Percentiles rank a stretch among this genome's conserved stretches.
Evolutionary conservation across 176 grass and related monocot genomes (phyloP).

Genomic region (Carex parvula): DNA sequence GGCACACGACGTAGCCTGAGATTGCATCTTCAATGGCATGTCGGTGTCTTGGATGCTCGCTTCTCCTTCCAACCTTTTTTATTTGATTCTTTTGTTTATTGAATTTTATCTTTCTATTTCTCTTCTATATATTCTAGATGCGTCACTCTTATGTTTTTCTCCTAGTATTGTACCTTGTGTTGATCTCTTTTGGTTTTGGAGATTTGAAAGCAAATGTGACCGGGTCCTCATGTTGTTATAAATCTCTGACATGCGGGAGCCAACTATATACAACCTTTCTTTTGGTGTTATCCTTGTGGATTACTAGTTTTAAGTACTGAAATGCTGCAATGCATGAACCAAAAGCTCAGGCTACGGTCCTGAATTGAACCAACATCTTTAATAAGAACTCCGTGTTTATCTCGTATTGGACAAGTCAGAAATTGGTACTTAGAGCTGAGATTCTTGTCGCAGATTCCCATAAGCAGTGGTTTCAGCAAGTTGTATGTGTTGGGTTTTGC

Average conservation of each 20-base stretch:
- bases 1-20: constrained; percentile 52
- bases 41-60: constrained; percentile 71
- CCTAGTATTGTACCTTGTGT: too few species aligned
- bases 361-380: too few species aligned
- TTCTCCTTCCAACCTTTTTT: constrained; percentile 73
- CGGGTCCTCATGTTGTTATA: background rate
- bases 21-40: constrained; percentile 83
- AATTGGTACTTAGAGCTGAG: too few species aligned
- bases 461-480: too few species aligned
- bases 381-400: too few species aligned
- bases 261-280: too few species aligned
- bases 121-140: background rate
- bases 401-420: too few species aligned
- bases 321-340: too few species aligned
- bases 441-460: too few species aligned
- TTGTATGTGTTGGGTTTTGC: too few species aligned
- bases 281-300: background rate
- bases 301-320: background rate
- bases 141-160: too few species aligned
- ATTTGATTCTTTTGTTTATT: background rate
- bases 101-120: background rate
- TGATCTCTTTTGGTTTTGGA: background rate
- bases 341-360: too few species aligned
- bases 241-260: background rate
- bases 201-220: background rate